Percentiles rank a stretch among this genome's conserved stretches.
Conservation (phyloP, 2,329 filamentous ascomycete species). For the Diaporthe sp. region DNA sequence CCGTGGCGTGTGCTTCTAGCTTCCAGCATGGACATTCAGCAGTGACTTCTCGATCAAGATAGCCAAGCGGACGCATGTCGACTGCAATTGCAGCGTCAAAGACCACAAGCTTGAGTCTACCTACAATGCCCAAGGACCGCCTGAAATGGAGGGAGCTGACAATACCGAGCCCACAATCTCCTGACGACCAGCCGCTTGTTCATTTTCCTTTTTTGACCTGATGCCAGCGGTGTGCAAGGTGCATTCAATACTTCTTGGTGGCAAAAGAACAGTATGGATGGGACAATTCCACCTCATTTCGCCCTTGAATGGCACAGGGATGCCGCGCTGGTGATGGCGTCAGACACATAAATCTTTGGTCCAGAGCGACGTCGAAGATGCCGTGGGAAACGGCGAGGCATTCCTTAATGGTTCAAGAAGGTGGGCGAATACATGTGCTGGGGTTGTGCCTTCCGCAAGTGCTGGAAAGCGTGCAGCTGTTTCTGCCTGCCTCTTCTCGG, state of each 20-base stretch:
- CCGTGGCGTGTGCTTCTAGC: neutral
- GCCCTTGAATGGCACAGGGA: neutral
- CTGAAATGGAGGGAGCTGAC: neutral
- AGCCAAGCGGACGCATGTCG: neutral
- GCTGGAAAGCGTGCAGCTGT: neutral
- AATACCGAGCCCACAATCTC: neutral
- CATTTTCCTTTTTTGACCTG: neutral
- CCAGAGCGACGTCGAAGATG: neutral
- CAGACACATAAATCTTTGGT: neutral
- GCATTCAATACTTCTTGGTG: neutral
- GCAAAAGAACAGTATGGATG: neutral
- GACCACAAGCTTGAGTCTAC: neutral
- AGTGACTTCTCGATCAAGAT: neutral
- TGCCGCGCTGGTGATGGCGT: neutral
- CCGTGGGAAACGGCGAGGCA: neutral
- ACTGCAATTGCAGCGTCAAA: neutral
- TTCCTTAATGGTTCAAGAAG: neutral
- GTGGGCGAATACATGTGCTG: neutral
- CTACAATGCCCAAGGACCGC: neutral
- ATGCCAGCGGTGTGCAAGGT: neutral
- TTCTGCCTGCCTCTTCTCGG: slow-evolving; percentile 8
- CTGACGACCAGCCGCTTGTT: neutral
- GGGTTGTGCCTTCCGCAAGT: slow-evolving; percentile 17
- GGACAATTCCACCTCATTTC: neutral
- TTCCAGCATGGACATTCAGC: neutral